phyloP scores from a whole-genome alignment of 192 early-diverging fungal species.

The Coemansia reversa region DNA sequence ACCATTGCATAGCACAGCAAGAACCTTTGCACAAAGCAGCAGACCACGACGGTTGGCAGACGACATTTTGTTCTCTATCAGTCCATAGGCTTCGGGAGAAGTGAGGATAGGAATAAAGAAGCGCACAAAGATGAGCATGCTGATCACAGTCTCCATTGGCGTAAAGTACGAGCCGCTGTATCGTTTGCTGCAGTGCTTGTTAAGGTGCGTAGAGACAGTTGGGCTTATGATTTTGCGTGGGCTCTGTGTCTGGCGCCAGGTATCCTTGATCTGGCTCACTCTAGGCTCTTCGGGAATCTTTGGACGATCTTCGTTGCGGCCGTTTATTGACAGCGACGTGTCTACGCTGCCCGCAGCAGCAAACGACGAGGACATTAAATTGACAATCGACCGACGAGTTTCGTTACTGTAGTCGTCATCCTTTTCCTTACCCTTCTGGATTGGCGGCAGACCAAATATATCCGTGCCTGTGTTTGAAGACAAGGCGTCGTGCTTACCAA shows the following conservation, averaged over 20 bases:
- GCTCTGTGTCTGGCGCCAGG: conserved; percentile 34
- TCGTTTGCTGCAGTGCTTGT: conserved; percentile 41
- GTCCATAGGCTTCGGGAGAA: conserved; percentile 77
- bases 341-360: conserved; percentile 15
- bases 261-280: conserved; percentile 33
- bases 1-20: conserved; percentile 93
- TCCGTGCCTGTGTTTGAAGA: background rate
- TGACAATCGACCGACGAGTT: conserved; percentile 21
- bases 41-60: conserved; percentile 77
- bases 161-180: conserved; percentile 57
- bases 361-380: conserved; percentile 30
- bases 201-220: conserved; percentile 19
- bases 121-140: conserved; percentile 86
- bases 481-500: conserved; percentile 26
- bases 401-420: conserved; percentile 6
- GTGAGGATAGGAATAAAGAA: conserved; percentile 95
- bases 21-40: conserved; percentile 86
- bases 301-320: background rate
- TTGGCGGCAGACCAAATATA: background rate
- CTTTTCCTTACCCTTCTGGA: background rate
- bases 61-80: conserved; percentile 62
- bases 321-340: conserved; percentile 15
- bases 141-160: conserved; percentile 64
- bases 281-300: conserved; percentile 12
- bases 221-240: conserved; percentile 37